Conservation (phyloP, 345 rosid genomes). For the Passiflora organensis region DNA sequence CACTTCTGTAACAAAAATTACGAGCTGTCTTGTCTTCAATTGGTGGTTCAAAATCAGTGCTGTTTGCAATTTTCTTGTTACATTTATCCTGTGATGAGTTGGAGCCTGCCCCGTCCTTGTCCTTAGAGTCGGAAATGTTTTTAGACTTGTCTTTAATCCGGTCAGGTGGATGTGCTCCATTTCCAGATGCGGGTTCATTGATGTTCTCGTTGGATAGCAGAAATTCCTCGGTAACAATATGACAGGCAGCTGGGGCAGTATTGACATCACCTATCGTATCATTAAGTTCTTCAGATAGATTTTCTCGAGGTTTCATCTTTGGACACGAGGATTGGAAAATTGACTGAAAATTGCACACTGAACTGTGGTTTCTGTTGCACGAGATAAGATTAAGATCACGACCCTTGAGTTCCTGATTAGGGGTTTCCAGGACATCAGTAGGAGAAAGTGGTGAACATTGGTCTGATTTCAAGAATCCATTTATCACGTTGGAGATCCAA, state of each 20-base stretch:
- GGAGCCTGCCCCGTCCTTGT: conserved; percentile 33
- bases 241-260: conserved; percentile 40
- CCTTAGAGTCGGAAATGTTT: conserved; percentile 1
- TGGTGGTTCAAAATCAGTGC: conserved; percentile 23
- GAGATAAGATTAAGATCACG: conserved; percentile 18
- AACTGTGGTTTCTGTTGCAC: conserved; percentile 19
- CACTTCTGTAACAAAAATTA: conserved; percentile 33
- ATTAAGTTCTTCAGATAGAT: conserved; percentile 27
- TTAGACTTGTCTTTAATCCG: too few relatives aligned
- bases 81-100: conserved; percentile 35
- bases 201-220: conserved; percentile 27
- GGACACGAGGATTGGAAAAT: conserved; percentile 64
- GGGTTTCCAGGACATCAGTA: conserved; percentile 28
- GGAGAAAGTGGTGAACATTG: conserved; percentile 32
- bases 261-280: conserved; percentile 25
- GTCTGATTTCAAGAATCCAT: conserved; percentile 57
- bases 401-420: conserved; percentile 23
- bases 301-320: conserved; percentile 31
- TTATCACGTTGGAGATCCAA: conserved; percentile 85
- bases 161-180: conserved; percentile 24
- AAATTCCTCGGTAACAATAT: conserved; percentile 28
- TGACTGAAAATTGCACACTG: conserved; percentile 50
- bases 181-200: conserved; percentile 28
- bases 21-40: conserved; percentile 31
- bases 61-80: conserved; percentile 19